Base-by-base conservation (phyloP, 73 alveolate genomes). In the Effrenium voratum region DNA sequence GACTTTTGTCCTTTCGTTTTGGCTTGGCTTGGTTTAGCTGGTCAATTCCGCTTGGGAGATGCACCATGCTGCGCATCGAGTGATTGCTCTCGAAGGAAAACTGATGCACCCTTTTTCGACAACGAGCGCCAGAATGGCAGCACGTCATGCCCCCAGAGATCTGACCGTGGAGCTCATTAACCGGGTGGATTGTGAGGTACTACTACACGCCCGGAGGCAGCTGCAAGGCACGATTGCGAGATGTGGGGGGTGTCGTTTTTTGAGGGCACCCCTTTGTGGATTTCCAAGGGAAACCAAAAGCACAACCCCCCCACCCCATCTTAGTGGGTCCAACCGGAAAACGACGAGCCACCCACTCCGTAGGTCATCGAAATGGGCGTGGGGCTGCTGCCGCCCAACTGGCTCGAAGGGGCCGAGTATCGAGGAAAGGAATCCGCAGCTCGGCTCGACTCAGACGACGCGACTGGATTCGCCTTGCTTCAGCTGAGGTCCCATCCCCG, bases 91-190 rank as follows among this genome's bases (percentile, higher is more conserved):
- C 26, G 68, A 49, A 87, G 95, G 95, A 88, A 49, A 66, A 70
- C 85, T 6, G 95, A 72, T 13, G 52, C 84, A 43, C 95, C 95
- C 4, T 88, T 88, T 30, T 88, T 44, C 44, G 95, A 88, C 85
- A 88, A 88, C 70, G 95, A 88, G 70, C 95, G 95, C 52, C 95
- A 88, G 36, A 88, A 88, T n/a, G 95, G 95, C 95, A 88, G 95
- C 95, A 88, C 95, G 95, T 45, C 52, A 32, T n/a, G n/a, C n/a
- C n/a, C n/a, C n/a, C n/a, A 2, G 85, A 5, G 72, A 5, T 49
- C 0, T 28, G 72, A 47, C 32, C 72, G 8, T 46, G 91, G 75
- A 5, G 6, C 75, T 5, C 75, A 4, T 60, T 5, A 38, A 60
- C 4, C 40, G 16, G 34, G 30, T 24, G 30, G 30, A 24, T 32